These are phyloP conservation scores for Alliaria petiolata DNA, from an alignment of 345 rosid genomes.

Conservation along the genomic window DNA sequence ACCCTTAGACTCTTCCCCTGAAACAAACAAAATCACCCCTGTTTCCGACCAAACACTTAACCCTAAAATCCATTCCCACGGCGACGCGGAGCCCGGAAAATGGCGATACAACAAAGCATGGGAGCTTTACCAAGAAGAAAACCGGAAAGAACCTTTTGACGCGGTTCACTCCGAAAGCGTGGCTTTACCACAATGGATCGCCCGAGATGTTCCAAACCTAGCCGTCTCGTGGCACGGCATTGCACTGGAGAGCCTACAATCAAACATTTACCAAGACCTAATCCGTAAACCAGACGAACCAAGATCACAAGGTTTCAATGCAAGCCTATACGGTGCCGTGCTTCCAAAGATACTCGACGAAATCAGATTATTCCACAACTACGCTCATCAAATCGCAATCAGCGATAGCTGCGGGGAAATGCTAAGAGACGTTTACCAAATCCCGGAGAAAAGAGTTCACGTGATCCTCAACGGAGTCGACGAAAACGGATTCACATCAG, in stretches of 20 bases:
- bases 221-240: slow-evolving; percentile 96
- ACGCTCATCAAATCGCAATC: slow-evolving; percentile 81
- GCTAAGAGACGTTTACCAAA: slow-evolving; percentile 83
- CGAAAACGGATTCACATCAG: slow-evolving; percentile 49
- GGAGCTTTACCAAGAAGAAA: slow-evolving; percentile 73
- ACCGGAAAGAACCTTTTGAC: slow-evolving; percentile 51
- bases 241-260: slow-evolving; percentile 80
- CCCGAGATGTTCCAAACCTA: slow-evolving; percentile 55
- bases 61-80: slow-evolving; percentile 61
- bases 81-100: slow-evolving; percentile 66
- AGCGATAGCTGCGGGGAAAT: slow-evolving; percentile 97
- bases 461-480: slow-evolving; percentile 89
- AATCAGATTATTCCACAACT: slow-evolving; percentile 76
- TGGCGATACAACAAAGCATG: slow-evolving; percentile 83
- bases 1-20: slow-evolving; percentile 37
- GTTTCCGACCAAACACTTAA: background rate
- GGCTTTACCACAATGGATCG: slow-evolving; percentile 73
- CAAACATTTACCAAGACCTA: slow-evolving; percentile 73
- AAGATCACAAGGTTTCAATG: slow-evolving; percentile 47
- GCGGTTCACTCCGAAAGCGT: slow-evolving; percentile 92
- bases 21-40: slow-evolving; percentile 13
- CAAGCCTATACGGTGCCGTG: slow-evolving; percentile 50
- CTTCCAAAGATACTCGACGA: slow-evolving; percentile 66
- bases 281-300: slow-evolving; percentile 60
- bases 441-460: slow-evolving; percentile 73